A percentile compares a stretch with the other conserved stretches of the same genome.
phyloP scores from a whole-genome alignment of 225 moss, liverwort and hornwort genomes.

The Polytrichum formosum region DNA sequence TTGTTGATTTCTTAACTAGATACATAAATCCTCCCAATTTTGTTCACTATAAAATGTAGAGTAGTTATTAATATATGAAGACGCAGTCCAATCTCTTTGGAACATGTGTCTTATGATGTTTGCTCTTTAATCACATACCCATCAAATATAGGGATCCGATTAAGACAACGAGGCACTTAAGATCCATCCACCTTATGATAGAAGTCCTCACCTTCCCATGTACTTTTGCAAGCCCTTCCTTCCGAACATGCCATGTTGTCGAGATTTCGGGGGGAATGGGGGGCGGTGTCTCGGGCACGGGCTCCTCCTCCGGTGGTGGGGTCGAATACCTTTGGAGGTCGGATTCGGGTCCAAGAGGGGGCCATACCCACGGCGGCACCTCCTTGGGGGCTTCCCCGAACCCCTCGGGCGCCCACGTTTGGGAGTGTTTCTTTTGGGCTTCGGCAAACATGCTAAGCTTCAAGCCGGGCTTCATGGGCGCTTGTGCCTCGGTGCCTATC shows the following conservation, averaged over 20 bases:
- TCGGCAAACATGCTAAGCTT: constrained; percentile 15
- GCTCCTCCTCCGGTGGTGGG: neutral
- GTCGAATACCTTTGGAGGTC: neutral
- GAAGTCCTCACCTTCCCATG: constrained; percentile 67
- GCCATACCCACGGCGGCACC: constrained; percentile 10
- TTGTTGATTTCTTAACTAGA: too few relatives aligned
- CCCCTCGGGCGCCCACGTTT: constrained; percentile 25
- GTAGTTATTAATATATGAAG: too few relatives aligned
- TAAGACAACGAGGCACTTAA: too few relatives aligned
- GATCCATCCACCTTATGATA: too few relatives aligned
- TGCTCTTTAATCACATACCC: too few relatives aligned
- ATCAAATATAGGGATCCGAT: too few relatives aligned
- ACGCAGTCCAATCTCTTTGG: too few relatives aligned
- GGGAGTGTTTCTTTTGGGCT: constrained; percentile 29
- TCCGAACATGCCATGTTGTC: constrained; percentile 86
- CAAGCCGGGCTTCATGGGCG: neutral
- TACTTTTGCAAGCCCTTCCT: constrained; percentile 80
- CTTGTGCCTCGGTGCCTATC: neutral
- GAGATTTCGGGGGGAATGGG: constrained; percentile 11
- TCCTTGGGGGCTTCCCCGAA: constrained; percentile 16
- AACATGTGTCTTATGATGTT: too few relatives aligned
- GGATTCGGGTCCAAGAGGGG: neutral
- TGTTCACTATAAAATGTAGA: too few relatives aligned
- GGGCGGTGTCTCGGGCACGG: neutral
- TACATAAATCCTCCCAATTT: too few relatives aligned